Base-by-base conservation (phyloP, 495 filamentous ascomycete genomes). In the Penicillium lividum region DNA sequence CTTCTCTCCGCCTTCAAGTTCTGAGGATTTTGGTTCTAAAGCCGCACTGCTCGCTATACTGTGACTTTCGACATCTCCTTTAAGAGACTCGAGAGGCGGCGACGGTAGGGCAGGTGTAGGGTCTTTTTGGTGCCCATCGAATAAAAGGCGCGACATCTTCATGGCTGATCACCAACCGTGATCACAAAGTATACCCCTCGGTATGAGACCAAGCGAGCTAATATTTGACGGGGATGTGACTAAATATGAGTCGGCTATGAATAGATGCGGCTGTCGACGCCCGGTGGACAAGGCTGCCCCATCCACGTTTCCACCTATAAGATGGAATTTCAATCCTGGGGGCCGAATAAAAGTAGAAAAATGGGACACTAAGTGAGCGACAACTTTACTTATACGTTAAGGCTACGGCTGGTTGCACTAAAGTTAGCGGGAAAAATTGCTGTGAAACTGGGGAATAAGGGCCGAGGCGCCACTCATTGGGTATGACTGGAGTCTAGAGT, bases 381-480 rank as follows among this genome's bases (percentile, higher is more conserved):
- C 6, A 33, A 30, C n/a, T 52, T 30, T 28, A 27, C 22, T 22
- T 53, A 27, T 38, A 36, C 31, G 3, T 6, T 36, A 36, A 15
- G 45, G 42, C 44, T 29, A 47, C 47, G 40, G 45, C 16, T 22
- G 47, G 52, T 51, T 10, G 36, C 42, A 42, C 33, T 57, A 51
- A 56, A 42, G 54, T 30, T 56, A 55, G 31, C 42, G 42, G 45
- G 52, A 16, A 44, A 27, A 45, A 61, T 47, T 11, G 49, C 57
- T 47, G 57, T 47, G 51, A 63, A 57, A 66, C 36, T 56, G 33
- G 53, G 56, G 47, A 45, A 45, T 45, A 52, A 49, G 42, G 46
- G 63, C 60, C 63, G 63, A 60, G 40, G 28, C 50, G 59, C 29
- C 16, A 53, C 52, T 44, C 52, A 61, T 61, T 56, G 55, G 62